These are phyloP conservation scores for Flueggea neowawraea DNA, from an alignment of 441 rosid genomes.

Conservation along the genomic window DNA sequence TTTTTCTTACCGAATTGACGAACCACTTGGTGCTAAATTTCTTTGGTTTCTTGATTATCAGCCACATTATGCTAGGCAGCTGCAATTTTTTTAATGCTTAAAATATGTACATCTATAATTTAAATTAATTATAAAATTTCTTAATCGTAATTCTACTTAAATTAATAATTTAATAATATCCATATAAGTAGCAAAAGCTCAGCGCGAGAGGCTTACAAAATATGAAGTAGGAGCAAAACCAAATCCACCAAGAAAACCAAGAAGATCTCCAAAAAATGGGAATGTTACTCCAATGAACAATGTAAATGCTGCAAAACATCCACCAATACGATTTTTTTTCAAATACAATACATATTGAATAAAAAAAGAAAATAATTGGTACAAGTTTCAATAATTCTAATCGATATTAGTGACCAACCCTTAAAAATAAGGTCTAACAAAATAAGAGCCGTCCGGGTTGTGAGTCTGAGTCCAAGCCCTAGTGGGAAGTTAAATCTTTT, in stretches of 20 bases:
- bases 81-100: conserved; percentile 15
- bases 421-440: too few species aligned
- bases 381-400: too few species aligned
- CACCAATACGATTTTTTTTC: too few species aligned
- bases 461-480: conserved; percentile 53
- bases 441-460: conserved; percentile 46
- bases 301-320: conserved; percentile 61
- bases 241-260: conserved; percentile 97
- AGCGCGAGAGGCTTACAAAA: conserved; percentile 50
- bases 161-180: too few species aligned
- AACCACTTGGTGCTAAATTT: conserved; percentile 72
- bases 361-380: too few species aligned
- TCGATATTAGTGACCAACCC: too few species aligned
- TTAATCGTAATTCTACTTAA: too few species aligned
- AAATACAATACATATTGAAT: too few species aligned
- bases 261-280: conserved; percentile 94
- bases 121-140: too few species aligned
- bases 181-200: too few species aligned
- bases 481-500: conserved; percentile 51
- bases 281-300: conserved; percentile 78
- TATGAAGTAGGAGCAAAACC: conserved; percentile 94
- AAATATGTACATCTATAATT: too few species aligned
- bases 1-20: conserved; percentile 72
- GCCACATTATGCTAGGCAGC: conserved; percentile 96
- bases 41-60: conserved; percentile 79